Base-by-base conservation (phyloP, 2,329 filamentous ascomycete species). In the Aspergillus amoenus region DNA sequence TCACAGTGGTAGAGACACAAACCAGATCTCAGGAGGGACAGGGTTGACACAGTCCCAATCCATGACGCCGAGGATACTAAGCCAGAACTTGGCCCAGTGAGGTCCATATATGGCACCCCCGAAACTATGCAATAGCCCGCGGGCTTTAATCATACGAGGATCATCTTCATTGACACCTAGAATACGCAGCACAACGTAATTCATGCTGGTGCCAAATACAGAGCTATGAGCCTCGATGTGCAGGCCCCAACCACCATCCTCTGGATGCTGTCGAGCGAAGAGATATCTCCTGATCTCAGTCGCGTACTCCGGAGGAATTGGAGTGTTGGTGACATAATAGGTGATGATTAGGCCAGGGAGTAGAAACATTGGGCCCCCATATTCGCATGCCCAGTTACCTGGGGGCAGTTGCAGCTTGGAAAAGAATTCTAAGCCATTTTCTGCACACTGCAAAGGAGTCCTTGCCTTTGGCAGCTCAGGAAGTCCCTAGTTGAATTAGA, bases 71-170 rank as follows among this genome's bases (percentile, higher is more conserved):
- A 99, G 76, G 3, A 95, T 82, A 40, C 88, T 88, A 46, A 99
- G 82, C 92, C 93, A 97, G 74, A 95, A 95, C 71, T 99, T 99
- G n/a, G 86, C 86, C 94, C 94, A 99, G 71, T 97, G 94, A 21
- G 94, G 95, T 1, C 85, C 86, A 67, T 91, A 87, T 13, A 90
- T 79, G 1, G 91, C 91, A 27, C 94, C 93, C 11, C 94, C 94
- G 41, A 97, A 81, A 69, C 88, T 87, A 75, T 97, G 91, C 32
- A 99, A 78, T 18, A 87, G 88, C 1, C 82, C 87, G 60, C 95
- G 85, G 2, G 94, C 94, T 74, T 90, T 94, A 52, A 91, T 82
- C 87, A 97, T 90, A 42, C 89, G 80, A 13, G 90, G 86, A 50
- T 97, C 89, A 62, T 97, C 91, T 3, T 91, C 84, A 52, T 88